Evolutionary conservation across 1,139 yeast genomes (phyloP), one percentile per base, ranked within the genome.

Genomic region (Neolecta irregularis): DNA sequence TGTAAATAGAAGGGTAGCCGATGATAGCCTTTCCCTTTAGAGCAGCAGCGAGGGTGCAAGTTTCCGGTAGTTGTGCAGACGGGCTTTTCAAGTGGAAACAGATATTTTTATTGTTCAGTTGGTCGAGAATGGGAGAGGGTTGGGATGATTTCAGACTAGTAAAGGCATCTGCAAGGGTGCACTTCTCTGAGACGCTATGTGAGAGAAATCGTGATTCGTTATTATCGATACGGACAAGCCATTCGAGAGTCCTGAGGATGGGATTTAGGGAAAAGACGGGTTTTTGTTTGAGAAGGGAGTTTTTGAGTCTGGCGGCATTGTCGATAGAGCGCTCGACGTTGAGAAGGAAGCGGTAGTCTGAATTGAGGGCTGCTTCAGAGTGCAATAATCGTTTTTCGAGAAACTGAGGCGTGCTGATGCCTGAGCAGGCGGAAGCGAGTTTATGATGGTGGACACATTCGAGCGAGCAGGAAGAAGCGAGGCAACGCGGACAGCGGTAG

Each of bases 401-500:
- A 38, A 60, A 59, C 1, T 81, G 62, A 21, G 68, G 70, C 49
- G 77, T 81, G 22, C 72, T 65, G 22, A 51, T 46, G 0, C 96
- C 96, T 5, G 71, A 56, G 51, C 96, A 85, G 22, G 63, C 62
- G 7, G 66, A 59, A 39, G 65, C 67, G 8, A 48, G 49, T 54
- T 83, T 81, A 51, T 85, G 96, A 23, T 62, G 51, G 43, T 68
- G 70, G 17, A 77, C 79, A 56, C 95, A 85, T 4, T 49, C 63
- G 9, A 78, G 52, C 0, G 79, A 71, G 52, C 96, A 85, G 0
- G 91, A 75, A 40, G 59, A 63, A 11, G 60, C 53, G 6, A 58
- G 59, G 51, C 96, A 85, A 7, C 77, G 74, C 0, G 96, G 95
- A 52, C 96, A 85, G n/a, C 66, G 72, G 52, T 85, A 85, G n/a